Evolutionary conservation across 495 filamentous ascomycete genomes (phyloP).

Genomic region (Tetracladium marchalianum): DNA sequence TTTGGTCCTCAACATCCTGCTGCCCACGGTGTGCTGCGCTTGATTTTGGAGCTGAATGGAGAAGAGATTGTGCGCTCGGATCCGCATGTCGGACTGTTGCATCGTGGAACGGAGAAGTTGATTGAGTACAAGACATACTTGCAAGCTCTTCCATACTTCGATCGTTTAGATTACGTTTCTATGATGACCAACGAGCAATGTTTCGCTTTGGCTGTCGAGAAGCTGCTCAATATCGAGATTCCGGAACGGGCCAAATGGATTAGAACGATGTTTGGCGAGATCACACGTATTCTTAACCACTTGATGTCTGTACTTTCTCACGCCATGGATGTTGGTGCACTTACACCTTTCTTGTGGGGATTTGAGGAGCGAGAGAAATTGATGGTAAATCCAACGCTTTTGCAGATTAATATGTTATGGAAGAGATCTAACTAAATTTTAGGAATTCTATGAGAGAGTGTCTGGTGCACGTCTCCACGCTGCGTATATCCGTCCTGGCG

Average conservation of each 20-base stretch:
- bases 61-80: slow-evolving; percentile 96
- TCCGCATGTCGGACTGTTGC: slow-evolving; percentile 92
- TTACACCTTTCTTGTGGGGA: slow-evolving; percentile 98
- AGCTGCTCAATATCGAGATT: slow-evolving; percentile 95
- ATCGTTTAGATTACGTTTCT: slow-evolving; percentile 96
- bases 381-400: slow-evolving; percentile 55
- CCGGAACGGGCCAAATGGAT: slow-evolving; percentile 96
- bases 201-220: slow-evolving; percentile 90
- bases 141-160: slow-evolving; percentile 97
- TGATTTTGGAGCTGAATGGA: slow-evolving; percentile 96
- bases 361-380: slow-evolving; percentile 99
- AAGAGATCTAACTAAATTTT: slow-evolving; percentile 20
- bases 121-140: slow-evolving; percentile 99
- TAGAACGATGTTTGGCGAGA: slow-evolving; percentile 90
- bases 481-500: slow-evolving; percentile 95
- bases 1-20: slow-evolving; percentile 99
- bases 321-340: slow-evolving; percentile 98
- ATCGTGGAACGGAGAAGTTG: slow-evolving; percentile 98
- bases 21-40: slow-evolving; percentile 92
- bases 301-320: slow-evolving; percentile 96
- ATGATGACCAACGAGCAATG: slow-evolving; percentile 99
- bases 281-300: slow-evolving; percentile 92
- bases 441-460: slow-evolving; percentile 99
- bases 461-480: slow-evolving; percentile 97
- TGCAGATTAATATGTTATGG: slow-evolving; percentile 1